These are phyloP conservation scores for Trichoderma asperelloides DNA, from an alignment of 495 filamentous ascomycete genomes.

Conservation along the genomic window DNA sequence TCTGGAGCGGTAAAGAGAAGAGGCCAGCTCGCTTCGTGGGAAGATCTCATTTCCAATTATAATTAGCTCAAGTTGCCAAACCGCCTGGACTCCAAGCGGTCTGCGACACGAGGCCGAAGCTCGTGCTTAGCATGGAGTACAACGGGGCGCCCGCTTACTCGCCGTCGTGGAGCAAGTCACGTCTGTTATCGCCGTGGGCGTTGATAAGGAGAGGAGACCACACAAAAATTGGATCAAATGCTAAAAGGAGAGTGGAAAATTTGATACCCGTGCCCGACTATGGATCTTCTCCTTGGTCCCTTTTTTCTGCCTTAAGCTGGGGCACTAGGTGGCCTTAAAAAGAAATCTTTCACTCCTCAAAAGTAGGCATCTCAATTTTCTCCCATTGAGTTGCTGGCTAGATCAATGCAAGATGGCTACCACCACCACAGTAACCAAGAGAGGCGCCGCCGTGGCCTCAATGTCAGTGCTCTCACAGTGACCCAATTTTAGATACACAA, in stretches of 20 bases:
- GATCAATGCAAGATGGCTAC: not conserved
- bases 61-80: too few relatives aligned
- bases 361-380: not conserved
- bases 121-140: too few relatives aligned
- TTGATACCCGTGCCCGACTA: slow-evolving; percentile 5
- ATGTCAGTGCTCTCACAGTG: not conserved
- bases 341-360: not conserved
- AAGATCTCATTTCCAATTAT: too few relatives aligned
- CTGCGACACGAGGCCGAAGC: too few relatives aligned
- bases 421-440: not conserved
- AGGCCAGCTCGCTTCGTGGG: too few relatives aligned
- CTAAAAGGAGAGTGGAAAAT: not conserved
- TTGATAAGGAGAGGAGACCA: not conserved
- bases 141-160: too few relatives aligned
- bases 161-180: not conserved
- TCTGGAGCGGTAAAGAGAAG: too few relatives aligned
- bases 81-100: too few relatives aligned
- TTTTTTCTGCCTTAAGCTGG: slow-evolving; percentile 4
- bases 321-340: not conserved
- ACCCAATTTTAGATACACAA: not conserved
- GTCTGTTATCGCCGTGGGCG: not conserved
- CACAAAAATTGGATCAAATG: not conserved
- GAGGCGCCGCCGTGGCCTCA: not conserved
- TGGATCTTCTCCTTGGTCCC: not conserved
- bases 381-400: not conserved